These are phyloP conservation scores for Stachybotrys chlorohalonatus DNA, from an alignment of 2,329 filamentous ascomycete genomes.

Conservation along the genomic window DNA sequence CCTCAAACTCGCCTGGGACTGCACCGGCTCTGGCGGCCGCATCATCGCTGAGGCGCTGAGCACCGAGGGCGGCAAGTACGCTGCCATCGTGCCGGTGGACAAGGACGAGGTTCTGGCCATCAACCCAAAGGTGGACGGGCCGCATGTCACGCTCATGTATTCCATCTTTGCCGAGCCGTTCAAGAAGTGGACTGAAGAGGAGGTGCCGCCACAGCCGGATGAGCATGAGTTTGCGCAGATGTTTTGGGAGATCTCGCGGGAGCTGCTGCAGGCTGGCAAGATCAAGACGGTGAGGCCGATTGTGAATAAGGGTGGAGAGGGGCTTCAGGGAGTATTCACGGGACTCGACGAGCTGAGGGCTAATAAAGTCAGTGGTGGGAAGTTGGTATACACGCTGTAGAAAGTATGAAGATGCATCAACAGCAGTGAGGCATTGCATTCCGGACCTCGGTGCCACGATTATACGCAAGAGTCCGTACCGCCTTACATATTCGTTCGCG, in stretches of 20 bases:
- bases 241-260: constrained; percentile 24
- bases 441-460: too few species aligned
- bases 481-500: too few species aligned
- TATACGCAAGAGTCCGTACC: too few species aligned
- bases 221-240: constrained; percentile 25
- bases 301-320: constrained; percentile 10
- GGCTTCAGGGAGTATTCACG: constrained; percentile 22
- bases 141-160: constrained; percentile 25
- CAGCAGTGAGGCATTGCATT: too few species aligned
- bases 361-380: constrained; percentile 27
- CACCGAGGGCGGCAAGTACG: not conserved
- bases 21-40: not conserved
- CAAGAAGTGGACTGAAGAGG: constrained; percentile 7
- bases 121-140: constrained; percentile 5
- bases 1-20: constrained; percentile 14
- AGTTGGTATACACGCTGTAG: constrained; percentile 33
- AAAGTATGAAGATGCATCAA: not conserved
- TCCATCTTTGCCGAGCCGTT: constrained; percentile 27
- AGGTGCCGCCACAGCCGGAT: constrained; percentile 8
- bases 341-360: constrained; percentile 21
- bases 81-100: not conserved
- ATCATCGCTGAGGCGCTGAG: not conserved
- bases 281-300: constrained; percentile 21
- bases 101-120: not conserved
- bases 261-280: constrained; percentile 23